Conservation (phyloP, 768 basidiomycete genomes). For the Xerocomus spinulosus region DNA sequence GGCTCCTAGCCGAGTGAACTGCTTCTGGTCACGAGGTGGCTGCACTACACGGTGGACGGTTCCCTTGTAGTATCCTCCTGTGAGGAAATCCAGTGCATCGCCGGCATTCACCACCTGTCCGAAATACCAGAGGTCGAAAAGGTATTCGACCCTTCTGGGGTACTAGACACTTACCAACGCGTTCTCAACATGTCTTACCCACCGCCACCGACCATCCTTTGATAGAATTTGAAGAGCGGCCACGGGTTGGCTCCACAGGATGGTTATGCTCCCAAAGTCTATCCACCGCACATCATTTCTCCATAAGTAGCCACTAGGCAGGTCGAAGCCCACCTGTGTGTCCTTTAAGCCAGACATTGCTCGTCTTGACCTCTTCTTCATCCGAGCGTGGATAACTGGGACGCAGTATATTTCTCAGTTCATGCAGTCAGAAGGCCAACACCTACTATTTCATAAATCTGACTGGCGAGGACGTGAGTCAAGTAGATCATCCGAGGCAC, state of each 20-base stretch:
- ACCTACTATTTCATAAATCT: constrained; percentile 66
- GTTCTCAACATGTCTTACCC: constrained; percentile 56
- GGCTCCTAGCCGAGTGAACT: constrained; percentile 46
- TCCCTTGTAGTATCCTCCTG: constrained; percentile 54
- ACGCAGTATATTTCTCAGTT: not conserved
- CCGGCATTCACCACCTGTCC: constrained; percentile 55
- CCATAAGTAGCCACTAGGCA: too few relatives aligned
- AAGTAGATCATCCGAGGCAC: not conserved
- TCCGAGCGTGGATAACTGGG: constrained; percentile 45
- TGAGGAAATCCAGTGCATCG: constrained; percentile 56
- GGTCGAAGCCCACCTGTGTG: constrained; percentile 42
- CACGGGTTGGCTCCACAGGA: constrained; percentile 60
- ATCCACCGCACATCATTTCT: not conserved
- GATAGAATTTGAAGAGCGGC: constrained; percentile 54
- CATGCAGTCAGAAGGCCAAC: not conserved
- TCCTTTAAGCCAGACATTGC: constrained; percentile 57
- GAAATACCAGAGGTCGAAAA: too few relatives aligned
- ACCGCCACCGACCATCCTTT: constrained; percentile 49
- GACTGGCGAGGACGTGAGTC: constrained; percentile 31
- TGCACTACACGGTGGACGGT: constrained; percentile 61
- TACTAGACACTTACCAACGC: constrained; percentile 39
- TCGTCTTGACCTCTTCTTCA: constrained; percentile 47
- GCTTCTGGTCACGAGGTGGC: constrained; percentile 52
- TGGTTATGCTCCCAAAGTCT: constrained; percentile 54
- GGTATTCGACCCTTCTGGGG: not conserved